Evolutionary conservation across 345 rosid genomes (phyloP).

Genomic region (Rubroshorea leprosula): DNA sequence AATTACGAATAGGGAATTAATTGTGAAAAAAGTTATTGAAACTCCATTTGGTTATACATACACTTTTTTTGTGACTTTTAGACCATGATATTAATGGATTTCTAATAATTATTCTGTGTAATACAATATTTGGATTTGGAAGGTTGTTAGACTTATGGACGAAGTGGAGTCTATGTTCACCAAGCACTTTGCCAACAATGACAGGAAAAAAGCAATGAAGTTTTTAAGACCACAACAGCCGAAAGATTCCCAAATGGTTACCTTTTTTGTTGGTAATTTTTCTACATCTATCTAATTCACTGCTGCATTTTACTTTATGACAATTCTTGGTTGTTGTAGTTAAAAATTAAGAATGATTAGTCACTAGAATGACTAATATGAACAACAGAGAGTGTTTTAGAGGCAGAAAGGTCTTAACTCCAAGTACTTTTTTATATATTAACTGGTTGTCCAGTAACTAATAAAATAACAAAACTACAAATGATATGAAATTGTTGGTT

Average conservation of each 20-base stretch:
- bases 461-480: too few species aligned
- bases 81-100: not conserved
- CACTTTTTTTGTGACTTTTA: not conserved
- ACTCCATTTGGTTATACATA: too few species aligned
- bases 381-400: too few species aligned
- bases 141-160: conserved; percentile 91
- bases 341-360: not conserved
- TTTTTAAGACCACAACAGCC: conserved; percentile 82
- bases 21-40: too few species aligned
- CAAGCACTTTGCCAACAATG: conserved; percentile 90
- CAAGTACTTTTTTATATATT: not conserved
- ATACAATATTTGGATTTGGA: conserved; percentile 14
- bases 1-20: too few species aligned
- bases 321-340: not conserved
- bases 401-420: too few species aligned
- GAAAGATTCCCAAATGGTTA: conserved; percentile 90
- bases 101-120: not conserved
- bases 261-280: conserved; percentile 84
- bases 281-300: conserved; percentile 6
- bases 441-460: not conserved
- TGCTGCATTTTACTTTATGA: not conserved
- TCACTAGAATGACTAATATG: not conserved
- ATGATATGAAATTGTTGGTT: too few species aligned
- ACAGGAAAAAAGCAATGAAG: conserved; percentile 96
- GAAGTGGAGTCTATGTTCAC: conserved; percentile 98